phyloP scores from a whole-genome alignment of 1,139 yeast genomes.

The Sugiyamaella neomexicana region DNA sequence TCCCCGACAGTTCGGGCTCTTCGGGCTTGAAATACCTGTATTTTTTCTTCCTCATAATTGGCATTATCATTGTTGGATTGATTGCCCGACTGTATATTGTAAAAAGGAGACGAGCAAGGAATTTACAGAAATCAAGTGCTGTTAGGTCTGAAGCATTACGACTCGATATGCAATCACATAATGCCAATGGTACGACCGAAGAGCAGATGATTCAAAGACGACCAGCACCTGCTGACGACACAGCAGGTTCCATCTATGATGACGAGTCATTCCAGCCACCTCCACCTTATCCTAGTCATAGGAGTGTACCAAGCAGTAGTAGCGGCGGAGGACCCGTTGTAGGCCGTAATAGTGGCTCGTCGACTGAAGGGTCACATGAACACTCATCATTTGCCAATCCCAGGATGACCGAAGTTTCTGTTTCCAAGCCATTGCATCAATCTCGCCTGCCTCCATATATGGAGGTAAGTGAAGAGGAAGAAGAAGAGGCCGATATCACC shows the following conservation, averaged over 20 bases:
- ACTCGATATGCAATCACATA: constrained; percentile 30
- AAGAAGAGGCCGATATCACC: neutral
- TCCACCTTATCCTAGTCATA: constrained; percentile 32
- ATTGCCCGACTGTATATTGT: constrained; percentile 28
- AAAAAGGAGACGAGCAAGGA: constrained; percentile 30
- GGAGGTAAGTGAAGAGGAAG: constrained; percentile 5
- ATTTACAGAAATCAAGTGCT: constrained; percentile 25
- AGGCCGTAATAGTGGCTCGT: too few species aligned
- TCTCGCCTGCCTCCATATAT: constrained; percentile 7
- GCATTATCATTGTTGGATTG: constrained; percentile 31
- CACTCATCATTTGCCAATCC: neutral
- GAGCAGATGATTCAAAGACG: constrained; percentile 19
- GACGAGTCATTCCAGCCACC: constrained; percentile 27
- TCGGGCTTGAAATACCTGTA: constrained; percentile 32
- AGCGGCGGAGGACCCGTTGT: neutral
- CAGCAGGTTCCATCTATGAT: constrained; percentile 7
- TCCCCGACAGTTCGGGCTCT: constrained; percentile 20
- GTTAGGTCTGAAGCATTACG: constrained; percentile 34
- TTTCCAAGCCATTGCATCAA: neutral
- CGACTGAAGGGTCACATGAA: neutral
- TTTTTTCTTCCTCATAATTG: constrained; percentile 32
- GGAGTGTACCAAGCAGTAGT: neutral
- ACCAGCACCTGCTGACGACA: neutral
- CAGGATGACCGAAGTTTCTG: neutral
- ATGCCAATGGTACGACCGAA: constrained; percentile 6